Percentiles rank a stretch among this genome's conserved stretches.
These are phyloP conservation scores for Candida fluviatilis DNA, from an alignment of 805 yeast species.

Conservation along the genomic window DNA sequence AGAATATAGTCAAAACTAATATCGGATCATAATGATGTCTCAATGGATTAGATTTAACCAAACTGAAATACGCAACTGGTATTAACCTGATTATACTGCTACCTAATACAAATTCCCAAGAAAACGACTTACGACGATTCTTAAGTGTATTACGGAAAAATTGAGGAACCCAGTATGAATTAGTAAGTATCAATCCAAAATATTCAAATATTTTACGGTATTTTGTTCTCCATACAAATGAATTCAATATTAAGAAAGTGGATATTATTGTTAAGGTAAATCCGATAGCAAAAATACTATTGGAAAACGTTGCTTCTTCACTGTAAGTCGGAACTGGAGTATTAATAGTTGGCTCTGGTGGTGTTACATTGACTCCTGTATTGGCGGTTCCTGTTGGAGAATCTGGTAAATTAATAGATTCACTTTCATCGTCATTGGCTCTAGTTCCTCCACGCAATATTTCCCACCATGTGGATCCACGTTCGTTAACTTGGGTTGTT, in stretches of 20 bases:
- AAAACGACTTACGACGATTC: constrained; percentile 59
- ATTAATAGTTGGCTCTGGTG: constrained; percentile 8
- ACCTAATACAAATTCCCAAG: constrained; percentile 74
- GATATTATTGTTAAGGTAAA: constrained; percentile 23
- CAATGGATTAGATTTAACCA: constrained; percentile 54
- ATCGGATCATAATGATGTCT: constrained; percentile 60
- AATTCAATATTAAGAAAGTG: constrained; percentile 53
- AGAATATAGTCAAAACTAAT: constrained; percentile 42
- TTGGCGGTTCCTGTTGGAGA: constrained; percentile 8
- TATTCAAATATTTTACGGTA: constrained; percentile 58
- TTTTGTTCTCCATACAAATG: constrained; percentile 58
- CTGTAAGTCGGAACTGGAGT: constrained; percentile 9
- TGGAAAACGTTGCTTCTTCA: constrained; percentile 20
- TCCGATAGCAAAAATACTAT: constrained; percentile 23
- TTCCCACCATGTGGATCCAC: constrained; percentile 61
- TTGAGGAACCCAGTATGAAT: constrained; percentile 88
- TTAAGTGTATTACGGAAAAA: constrained; percentile 70
- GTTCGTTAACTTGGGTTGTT: constrained; percentile 69
- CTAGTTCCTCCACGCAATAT: constrained; percentile 57
- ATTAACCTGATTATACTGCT: constrained; percentile 56
- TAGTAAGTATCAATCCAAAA: constrained; percentile 44
- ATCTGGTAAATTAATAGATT: constrained; percentile 1
- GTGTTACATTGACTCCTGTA: constrained; percentile 6
- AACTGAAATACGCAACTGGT: constrained; percentile 64
- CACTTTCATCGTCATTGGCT: constrained; percentile 4